phyloP scores from a whole-genome alignment of 768 basidiomycete genomes.

The Trichaptum fuscoviolaceum region DNA sequence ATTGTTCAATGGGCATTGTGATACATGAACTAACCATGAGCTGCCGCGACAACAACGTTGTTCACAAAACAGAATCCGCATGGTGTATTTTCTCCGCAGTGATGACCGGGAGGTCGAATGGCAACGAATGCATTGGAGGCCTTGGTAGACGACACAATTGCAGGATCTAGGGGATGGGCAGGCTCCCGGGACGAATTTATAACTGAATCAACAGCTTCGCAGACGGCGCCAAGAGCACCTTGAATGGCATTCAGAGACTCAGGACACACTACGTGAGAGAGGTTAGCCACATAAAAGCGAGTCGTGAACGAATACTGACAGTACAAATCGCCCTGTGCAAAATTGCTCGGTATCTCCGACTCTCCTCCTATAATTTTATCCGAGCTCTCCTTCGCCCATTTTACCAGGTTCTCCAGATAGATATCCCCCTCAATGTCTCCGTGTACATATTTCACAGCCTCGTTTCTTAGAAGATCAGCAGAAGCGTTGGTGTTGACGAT shows the following conservation, averaged over 20 bases:
- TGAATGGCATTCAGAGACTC: constrained; percentile 72
- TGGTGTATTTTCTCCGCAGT: constrained; percentile 86
- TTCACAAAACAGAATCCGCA: constrained; percentile 96
- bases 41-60: constrained; percentile 86
- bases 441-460: constrained; percentile 70
- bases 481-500: constrained; percentile 51
- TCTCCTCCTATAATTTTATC: constrained; percentile 56
- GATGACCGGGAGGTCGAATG: constrained; percentile 89
- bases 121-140: constrained; percentile 63
- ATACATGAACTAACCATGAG: constrained; percentile 59
- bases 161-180: background rate
- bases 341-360: constrained; percentile 70
- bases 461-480: constrained; percentile 49
- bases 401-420: constrained; percentile 58
- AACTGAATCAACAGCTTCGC: constrained; percentile 80
- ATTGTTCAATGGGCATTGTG: background rate
- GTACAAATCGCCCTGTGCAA: constrained; percentile 80
- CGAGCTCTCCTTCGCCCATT: constrained; percentile 54
- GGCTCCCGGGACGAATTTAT: constrained; percentile 23
- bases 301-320: constrained; percentile 40
- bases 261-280: constrained; percentile 56
- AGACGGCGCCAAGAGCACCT: constrained; percentile 77
- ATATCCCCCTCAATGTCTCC: constrained; percentile 63
- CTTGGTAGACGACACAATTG: background rate
- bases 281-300: background rate